Base-by-base conservation (phyloP, 331 rosid genomes). In the Rhamnella rubrinervis region DNA sequence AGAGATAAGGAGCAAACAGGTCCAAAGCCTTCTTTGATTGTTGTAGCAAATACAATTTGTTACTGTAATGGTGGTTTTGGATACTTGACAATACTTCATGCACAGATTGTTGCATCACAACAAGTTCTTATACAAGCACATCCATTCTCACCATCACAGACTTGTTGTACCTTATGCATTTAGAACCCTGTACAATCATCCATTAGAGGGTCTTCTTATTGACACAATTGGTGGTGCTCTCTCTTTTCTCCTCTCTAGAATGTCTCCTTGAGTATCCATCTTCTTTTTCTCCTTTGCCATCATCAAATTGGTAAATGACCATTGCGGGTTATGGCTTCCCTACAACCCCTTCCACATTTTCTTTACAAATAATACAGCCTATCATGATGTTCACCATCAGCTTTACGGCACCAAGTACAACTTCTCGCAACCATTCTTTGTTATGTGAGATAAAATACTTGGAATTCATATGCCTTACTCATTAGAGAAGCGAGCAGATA, bases 211-310 rank as follows among this genome's bases (percentile, higher is more conserved):
- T 52, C 96, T 95, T 79, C 89, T 93, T 60, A 89, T 89, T 8
- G 98, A 93, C 84, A 91, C 98, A 1, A 55, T 93, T 2, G 98
- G 97, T 2, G 97, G 99, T 46, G 97, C 97, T n/a, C 53, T 95
- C 52, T 91, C 99, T 25, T 95, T 91, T 75, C 96, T 91, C 58
- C 41, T 87, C 55, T 91, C 99, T 7, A 96, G 96, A 25, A 95
- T 95, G 96, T 84, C 89, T 17, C 96, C 99, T 51, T 87, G 95
- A 68, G 80, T 81, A 52, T 88, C 99, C 78, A 89, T 89, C 77
- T 91, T 91, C 78, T 93, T 93, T 87, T 95, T 95, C 91, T 95
- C 97, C 71, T 91, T 95, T 21, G 99, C 99, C 49, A 95, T 96
- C 23, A 83, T 95, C 61, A 95, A 95, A 69, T 91, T 97, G 0